Evolutionary conservation across 108 stramenopile genomes (phyloP), one percentile per base, ranked within the genome.

Genomic region (Nitzschia putrida): DNA sequence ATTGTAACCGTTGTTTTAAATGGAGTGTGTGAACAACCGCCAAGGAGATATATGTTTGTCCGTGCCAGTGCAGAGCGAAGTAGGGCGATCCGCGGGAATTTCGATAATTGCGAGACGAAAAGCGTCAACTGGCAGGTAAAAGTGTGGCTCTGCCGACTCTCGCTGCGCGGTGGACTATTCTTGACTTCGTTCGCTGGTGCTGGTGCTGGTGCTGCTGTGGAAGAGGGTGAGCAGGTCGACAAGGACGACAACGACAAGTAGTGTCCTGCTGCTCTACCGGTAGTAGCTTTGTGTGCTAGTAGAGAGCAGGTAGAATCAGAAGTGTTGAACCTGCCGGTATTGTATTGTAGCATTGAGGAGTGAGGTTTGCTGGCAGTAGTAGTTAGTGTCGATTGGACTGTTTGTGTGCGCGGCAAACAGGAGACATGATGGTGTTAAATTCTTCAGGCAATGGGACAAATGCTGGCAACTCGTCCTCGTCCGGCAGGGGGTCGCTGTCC

Each of bases 341-440:
- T 34, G 29, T 34, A 34, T 34, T 34, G 29, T 34, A 34, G 29
- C 29, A 34, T 34, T 34, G 29, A 34, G 4, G 29, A 34, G 29
- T 34, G 29, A 34, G 29, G 29, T 49, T 49, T 2, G 2, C 4
- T 18, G n/a, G 2, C 18, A 16, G 47, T 49, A 49, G 47, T 49
- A 49, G 47, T 49, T 49, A 18, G n/a, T 49, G 47, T 49, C 18
- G 47, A 18, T 49, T 3, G n/a, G 47, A 49, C 61, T 63, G 61
- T 63, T 63, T 63, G 61, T 47, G 43, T 63, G 61, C 24, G 8
- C 24, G 8, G 44, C 61, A 63, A 63, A 63, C 61, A 47, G 61
- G 38, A 63, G 61, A 63, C 61, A 63, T 63, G 61, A 63, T 63
- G 61, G 61, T 63, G 61, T 47, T 63, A 43, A 63, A 63, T 45